These are phyloP conservation scores for Aquanectria penicillioides DNA, from an alignment of 2,329 filamentous ascomycete species.

Conservation along the genomic window DNA sequence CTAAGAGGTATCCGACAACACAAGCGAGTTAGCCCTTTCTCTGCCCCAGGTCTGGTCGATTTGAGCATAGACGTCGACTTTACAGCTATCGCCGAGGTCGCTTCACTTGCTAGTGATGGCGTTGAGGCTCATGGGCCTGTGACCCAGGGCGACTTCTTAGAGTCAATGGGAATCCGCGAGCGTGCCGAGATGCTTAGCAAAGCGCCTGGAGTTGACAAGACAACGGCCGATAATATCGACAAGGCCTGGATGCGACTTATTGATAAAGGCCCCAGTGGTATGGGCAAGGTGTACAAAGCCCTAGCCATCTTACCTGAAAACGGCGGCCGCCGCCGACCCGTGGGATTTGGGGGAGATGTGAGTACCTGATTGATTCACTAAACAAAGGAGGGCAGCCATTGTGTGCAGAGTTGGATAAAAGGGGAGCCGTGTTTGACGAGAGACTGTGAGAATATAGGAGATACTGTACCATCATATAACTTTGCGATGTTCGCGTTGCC, in stretches of 20 bases:
- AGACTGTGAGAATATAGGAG: not conserved
- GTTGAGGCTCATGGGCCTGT: constrained; percentile 95
- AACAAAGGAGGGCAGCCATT: no score
- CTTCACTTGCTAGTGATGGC: constrained; percentile 76
- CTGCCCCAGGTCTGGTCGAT: constrained; percentile 83
- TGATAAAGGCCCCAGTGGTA: constrained; percentile 83
- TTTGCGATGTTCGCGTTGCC: constrained; percentile 8
- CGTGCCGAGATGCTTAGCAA: constrained; percentile 75
- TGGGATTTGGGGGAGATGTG: constrained; percentile 88
- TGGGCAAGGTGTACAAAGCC: constrained; percentile 95
- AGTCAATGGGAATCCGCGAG: constrained; percentile 83
- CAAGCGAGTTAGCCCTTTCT: constrained; percentile 80
- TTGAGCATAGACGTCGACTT: constrained; percentile 96
- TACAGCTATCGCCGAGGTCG: constrained; percentile 82
- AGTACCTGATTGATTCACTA: not conserved
- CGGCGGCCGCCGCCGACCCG: constrained; percentile 76
- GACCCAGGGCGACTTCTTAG: constrained; percentile 83
- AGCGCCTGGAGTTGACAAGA: constrained; percentile 50
- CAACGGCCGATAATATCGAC: constrained; percentile 71
- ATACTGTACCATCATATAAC: constrained; percentile 27
- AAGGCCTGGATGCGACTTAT: constrained; percentile 83
- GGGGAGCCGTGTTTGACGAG: not conserved
- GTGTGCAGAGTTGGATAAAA: not conserved
- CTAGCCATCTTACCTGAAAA: constrained; percentile 90
- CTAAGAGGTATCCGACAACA: constrained; percentile 89